Evolutionary conservation across 148 eudicot species (phyloP).

Genomic region (Persicaria maculosa): DNA sequence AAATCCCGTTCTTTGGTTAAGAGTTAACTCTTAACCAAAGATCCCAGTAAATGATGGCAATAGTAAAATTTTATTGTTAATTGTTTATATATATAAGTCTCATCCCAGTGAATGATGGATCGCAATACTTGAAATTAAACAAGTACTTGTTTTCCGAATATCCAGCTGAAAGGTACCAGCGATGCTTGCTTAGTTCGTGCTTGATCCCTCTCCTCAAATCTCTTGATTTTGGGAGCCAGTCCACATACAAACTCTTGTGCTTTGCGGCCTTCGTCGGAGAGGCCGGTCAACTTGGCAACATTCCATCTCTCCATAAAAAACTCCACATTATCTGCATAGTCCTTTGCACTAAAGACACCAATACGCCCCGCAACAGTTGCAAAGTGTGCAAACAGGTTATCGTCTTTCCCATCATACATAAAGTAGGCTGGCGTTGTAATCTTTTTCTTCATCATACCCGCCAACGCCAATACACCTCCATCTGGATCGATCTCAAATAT

Average conservation of each 20-base stretch:
- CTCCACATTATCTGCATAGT: constrained; percentile 33
- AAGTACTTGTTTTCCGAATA: constrained; percentile 22
- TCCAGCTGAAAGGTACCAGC: constrained; percentile 35
- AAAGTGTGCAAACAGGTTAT: constrained; percentile 32
- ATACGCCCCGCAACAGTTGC: constrained; percentile 29
- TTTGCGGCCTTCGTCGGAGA: constrained; percentile 28
- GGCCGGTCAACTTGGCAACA: constrained; percentile 22
- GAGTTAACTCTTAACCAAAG: too few species aligned
- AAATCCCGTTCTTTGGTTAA: too few species aligned
- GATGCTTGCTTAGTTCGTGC: constrained; percentile 27
- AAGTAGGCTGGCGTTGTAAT: constrained; percentile 32
- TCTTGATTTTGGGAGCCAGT: constrained; percentile 33
- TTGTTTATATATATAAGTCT: too few species aligned
- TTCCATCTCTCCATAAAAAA: constrained; percentile 30
- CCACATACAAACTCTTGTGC: constrained; percentile 35
- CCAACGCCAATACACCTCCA: constrained; percentile 23
- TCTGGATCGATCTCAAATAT: constrained; percentile 37
- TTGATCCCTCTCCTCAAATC: constrained; percentile 31
- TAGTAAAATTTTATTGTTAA: too few species aligned
- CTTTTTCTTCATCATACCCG: constrained; percentile 41
- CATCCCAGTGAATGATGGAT: too few species aligned
- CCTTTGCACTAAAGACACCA: constrained; percentile 36
- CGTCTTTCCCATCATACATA: too few species aligned
- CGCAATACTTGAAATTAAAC: too few species aligned
- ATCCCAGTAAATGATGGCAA: too few species aligned